Evolutionary conservation across 2,329 filamentous ascomycete genomes (phyloP), one percentile per base, ranked within the genome.

Genomic region (Neonectria neomacrospora): DNA sequence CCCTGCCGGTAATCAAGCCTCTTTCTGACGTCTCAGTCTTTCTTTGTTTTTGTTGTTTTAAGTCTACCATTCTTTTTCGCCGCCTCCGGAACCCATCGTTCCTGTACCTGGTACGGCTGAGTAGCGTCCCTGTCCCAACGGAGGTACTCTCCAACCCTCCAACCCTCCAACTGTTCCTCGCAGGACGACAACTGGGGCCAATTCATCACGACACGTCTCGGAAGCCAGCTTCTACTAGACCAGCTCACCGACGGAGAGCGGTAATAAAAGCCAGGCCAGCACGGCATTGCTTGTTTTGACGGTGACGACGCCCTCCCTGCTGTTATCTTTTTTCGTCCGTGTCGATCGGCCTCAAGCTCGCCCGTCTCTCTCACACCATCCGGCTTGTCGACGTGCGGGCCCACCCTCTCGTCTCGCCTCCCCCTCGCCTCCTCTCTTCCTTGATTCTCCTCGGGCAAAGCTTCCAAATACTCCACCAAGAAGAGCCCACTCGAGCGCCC

Each of bases 361-460:
- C 16, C 48, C 44, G 48, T 53, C 56, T 37, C 16, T 16, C n/a
- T 58, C 56, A 47, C 47, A 53, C 56, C 48, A 45, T 58, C 56
- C 39, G 47, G 56, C 56, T 45, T 58, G 32, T 58, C 37, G 51
- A 58, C 56, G 53, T 53, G 20, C 28, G 55, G 48, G 48, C 28
- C 56, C 56, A 58, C 56, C 42, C 56, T 39, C 57, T 23, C 44
- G 32, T 39, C 32, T 61, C 59, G 30, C 47, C 41, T 57, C 37
- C 56, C 34, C 58, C 32, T 57, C 57, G 50, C 61, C 55, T 66
- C 57, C 50, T 65, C 64, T 58, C 66, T 48, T 60, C 48, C 51
- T 65, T 65, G 55, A 53, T 48, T 54, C 66, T 51, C 54, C 64
- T 72, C 62, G 62, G 70, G 70, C 39, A 71, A 71, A 72, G 70